These are phyloP conservation scores for Coccomyxa sp. DNA, from an alignment of 139 green algal species.

Conservation along the genomic window DNA sequence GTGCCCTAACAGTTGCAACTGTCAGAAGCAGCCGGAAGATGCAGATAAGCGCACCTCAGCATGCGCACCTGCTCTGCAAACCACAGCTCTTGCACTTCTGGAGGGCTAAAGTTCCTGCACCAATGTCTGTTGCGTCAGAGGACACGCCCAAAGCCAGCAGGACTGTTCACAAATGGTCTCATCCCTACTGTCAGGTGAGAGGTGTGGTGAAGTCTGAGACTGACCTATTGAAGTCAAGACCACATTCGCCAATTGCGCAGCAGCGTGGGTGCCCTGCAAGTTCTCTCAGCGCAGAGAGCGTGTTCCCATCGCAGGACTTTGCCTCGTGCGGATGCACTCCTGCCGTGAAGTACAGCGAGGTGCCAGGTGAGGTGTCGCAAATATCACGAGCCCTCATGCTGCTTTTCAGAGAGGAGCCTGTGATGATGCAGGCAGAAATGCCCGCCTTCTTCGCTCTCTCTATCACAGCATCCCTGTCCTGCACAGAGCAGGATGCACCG, in stretches of 20 bases:
- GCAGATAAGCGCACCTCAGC: not conserved
- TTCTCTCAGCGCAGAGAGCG: slow-evolving; percentile 33
- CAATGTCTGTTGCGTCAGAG: too few relatives aligned
- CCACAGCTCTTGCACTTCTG: slow-evolving; percentile 58
- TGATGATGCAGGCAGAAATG: slow-evolving; percentile 48
- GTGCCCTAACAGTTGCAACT: too few relatives aligned
- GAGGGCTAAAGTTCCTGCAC: slow-evolving; percentile 69
- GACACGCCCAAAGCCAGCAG: too few relatives aligned
- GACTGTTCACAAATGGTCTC: too few relatives aligned
- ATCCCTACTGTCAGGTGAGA: too few relatives aligned
- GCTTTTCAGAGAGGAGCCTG: slow-evolving; percentile 43
- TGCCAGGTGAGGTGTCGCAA: slow-evolving; percentile 18
- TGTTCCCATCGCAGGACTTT: slow-evolving; percentile 54
- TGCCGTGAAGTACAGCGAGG: slow-evolving; percentile 63
- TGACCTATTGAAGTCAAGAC: slow-evolving; percentile 80
- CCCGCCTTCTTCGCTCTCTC: slow-evolving; percentile 32
- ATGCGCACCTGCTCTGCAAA: slow-evolving; percentile 55
- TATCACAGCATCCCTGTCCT: slow-evolving; percentile 55
- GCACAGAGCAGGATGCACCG: too few relatives aligned
- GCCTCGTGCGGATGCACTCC: slow-evolving; percentile 75
- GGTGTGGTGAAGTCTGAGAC: too few relatives aligned
- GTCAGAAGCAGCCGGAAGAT: too few relatives aligned
- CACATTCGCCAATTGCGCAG: slow-evolving; percentile 65
- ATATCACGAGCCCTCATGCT: slow-evolving; percentile 26
- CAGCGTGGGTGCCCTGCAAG: slow-evolving; percentile 41